phyloP scores from a whole-genome alignment of 805 yeast species.

The Spathaspora sp. region DNA sequence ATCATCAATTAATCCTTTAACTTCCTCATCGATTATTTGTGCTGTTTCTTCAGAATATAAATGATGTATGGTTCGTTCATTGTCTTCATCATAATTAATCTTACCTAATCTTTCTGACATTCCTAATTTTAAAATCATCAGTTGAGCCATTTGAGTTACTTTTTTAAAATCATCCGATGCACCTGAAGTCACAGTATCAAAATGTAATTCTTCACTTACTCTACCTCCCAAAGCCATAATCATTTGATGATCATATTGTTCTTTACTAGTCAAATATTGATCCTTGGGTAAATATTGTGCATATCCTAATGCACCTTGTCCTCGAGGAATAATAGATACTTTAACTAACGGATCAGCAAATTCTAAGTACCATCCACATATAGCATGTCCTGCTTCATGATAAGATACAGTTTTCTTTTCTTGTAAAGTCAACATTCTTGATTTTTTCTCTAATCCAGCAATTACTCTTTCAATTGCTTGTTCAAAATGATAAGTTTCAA shows the following conservation, averaged over 20 bases:
- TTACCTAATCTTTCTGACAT: constrained; percentile 83
- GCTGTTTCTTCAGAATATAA: constrained; percentile 74
- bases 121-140: constrained; percentile 85
- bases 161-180: constrained; percentile 92
- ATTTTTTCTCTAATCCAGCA: constrained; percentile 89
- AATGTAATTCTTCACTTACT: constrained; percentile 86
- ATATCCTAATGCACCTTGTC: constrained; percentile 93
- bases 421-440: constrained; percentile 71
- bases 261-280: constrained; percentile 70
- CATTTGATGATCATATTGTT: constrained; percentile 80
- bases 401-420: constrained; percentile 86
- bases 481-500: constrained; percentile 74
- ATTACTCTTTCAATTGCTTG: constrained; percentile 91
- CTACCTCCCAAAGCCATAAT: constrained; percentile 94
- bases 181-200: constrained; percentile 84
- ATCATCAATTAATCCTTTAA: constrained; percentile 61
- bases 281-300: constrained; percentile 94
- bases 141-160: constrained; percentile 82
- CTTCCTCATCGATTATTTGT: constrained; percentile 62
- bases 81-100: constrained; percentile 49
- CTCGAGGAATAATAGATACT: constrained; percentile 93
- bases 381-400: constrained; percentile 97
- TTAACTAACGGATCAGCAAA: constrained; percentile 88
- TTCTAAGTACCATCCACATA: constrained; percentile 89
- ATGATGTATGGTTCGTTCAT: constrained; percentile 52